Base-by-base conservation (phyloP, 192 early-diverging fungal species). In the Allomyces arbusculus region DNA sequence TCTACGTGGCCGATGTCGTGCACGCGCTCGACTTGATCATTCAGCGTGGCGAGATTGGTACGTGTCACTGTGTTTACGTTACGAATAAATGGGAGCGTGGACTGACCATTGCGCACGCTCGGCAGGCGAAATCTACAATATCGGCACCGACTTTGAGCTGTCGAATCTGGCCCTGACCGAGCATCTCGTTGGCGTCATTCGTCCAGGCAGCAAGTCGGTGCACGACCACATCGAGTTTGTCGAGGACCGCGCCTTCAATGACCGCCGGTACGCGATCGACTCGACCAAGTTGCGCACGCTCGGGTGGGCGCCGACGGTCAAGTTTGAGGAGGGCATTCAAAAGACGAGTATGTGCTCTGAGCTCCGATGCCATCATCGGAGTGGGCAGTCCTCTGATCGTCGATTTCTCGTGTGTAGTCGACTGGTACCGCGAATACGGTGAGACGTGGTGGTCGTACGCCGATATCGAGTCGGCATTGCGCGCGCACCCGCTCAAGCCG, bases 111-210 rank as follows among this genome's bases (percentile, higher is more conserved):
- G 33, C 7, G 20, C 50, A 10, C 9, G 20, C 2, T 20, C 20
- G 9, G 26, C 79, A 28, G 89, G 89, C 24, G 80, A 91, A 69
- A 84, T 81, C 14, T 91, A 91, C 75, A 91, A 91, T 72, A 89
- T 91, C 45, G 86, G 86, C 1, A 80, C 80, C 22, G 78, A 80
- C 9, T 74, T 79, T 64, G 89, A 91, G 64, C 71, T 89, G 10
- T 82, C 79, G 40, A 91, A 91, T 66, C 69, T 85, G 4, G 79
- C 81, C 14, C 69, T 91, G 61, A 82, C 84, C 22, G 75, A 76
- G 63, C 69, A 71, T 23, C 70, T 89, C 44, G 77, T 86, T 16
- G 50, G 50, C 72, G 75, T 61, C 40, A 75, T 22, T 79, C 86
- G 71, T 78, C 72, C 12, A 63, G 66, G 6, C 68, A 43, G 22